Evolutionary conservation across 148 eudicot genomes (phyloP).

Genomic region (Selenicereus undatus): DNA sequence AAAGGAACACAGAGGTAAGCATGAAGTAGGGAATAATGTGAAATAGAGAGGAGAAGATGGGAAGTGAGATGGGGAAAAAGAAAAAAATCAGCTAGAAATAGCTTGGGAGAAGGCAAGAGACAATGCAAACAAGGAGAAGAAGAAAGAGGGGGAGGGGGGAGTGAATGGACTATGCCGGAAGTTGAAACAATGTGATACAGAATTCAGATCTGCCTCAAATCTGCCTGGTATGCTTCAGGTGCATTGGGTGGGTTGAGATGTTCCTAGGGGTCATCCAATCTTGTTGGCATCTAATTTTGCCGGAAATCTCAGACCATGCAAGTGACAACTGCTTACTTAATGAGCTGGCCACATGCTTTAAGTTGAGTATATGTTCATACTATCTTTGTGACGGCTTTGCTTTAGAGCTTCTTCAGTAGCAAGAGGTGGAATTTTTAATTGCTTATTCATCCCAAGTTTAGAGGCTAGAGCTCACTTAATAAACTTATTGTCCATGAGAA

Average conservation of each 20-base stretch:
- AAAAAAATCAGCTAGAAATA: not conserved
- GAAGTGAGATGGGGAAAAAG: not conserved
- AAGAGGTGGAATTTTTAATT: not conserved
- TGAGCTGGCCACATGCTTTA: not conserved
- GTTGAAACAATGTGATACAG: too few species aligned
- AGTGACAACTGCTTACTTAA: too few species aligned
- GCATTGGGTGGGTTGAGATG: too few species aligned
- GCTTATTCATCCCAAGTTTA: not conserved
- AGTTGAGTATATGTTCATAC: not conserved
- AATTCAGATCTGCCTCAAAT: too few species aligned
- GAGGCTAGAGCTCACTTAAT: not conserved
- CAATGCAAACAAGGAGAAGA: not conserved
- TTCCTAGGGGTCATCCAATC: too few species aligned
- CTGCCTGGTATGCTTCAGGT: too few species aligned
- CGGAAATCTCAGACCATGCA: too few species aligned
- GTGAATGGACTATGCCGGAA: not conserved
- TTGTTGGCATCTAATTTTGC: too few species aligned
- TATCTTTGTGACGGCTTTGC: not conserved
- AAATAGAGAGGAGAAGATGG: not conserved
- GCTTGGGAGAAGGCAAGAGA: not conserved
- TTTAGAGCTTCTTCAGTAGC: not conserved
- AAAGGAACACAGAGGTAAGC: not conserved
- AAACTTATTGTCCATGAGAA: not conserved
- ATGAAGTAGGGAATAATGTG: not conserved
- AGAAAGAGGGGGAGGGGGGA: not conserved